These are phyloP conservation scores for Calonectria naviculata DNA, from an alignment of 2,329 filamentous ascomycete species.

Conservation along the genomic window DNA sequence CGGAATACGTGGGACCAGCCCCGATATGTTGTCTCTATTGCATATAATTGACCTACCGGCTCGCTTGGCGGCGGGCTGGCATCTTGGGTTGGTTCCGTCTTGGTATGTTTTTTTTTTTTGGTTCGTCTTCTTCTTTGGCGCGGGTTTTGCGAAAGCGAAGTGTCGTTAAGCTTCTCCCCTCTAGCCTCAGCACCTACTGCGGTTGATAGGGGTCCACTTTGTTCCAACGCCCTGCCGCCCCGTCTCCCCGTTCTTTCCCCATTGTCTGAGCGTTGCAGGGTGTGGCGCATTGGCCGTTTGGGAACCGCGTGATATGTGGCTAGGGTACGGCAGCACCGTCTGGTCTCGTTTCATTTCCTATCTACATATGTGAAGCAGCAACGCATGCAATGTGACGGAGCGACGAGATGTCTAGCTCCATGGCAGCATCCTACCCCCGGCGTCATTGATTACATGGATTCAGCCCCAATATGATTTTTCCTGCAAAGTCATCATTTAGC, in stretches of 20 bases:
- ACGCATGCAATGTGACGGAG: neutral
- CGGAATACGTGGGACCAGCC: slow-evolving; percentile 2
- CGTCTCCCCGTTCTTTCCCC: slow-evolving; percentile 11
- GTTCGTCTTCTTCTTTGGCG: neutral
- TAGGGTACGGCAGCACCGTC: neutral
- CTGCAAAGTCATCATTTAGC: slow-evolving; percentile 7
- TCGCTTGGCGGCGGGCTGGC: neutral
- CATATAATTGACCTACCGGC: neutral
- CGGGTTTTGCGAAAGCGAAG: neutral
- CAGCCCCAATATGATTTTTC: neutral
- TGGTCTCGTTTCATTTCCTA: neutral
- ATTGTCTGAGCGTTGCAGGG: slow-evolving; percentile 18
- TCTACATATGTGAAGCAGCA: slow-evolving; percentile 3
- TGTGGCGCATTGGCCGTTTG: slow-evolving; percentile 24
- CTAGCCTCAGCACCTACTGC: neutral
- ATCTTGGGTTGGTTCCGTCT: neutral
- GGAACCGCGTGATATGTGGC: slow-evolving; percentile 11
- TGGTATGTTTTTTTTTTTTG: neutral
- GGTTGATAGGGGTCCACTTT: slow-evolving; percentile 19
- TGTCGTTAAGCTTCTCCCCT: slow-evolving; percentile 10
- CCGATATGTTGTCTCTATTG: neutral
- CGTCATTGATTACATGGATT: neutral
- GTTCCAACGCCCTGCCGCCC: slow-evolving; percentile 13
- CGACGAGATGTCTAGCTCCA: neutral
- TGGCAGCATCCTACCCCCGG: neutral